Evolutionary conservation across 495 filamentous ascomycete species (phyloP).

Genomic region (Sordaria brevicollis): DNA sequence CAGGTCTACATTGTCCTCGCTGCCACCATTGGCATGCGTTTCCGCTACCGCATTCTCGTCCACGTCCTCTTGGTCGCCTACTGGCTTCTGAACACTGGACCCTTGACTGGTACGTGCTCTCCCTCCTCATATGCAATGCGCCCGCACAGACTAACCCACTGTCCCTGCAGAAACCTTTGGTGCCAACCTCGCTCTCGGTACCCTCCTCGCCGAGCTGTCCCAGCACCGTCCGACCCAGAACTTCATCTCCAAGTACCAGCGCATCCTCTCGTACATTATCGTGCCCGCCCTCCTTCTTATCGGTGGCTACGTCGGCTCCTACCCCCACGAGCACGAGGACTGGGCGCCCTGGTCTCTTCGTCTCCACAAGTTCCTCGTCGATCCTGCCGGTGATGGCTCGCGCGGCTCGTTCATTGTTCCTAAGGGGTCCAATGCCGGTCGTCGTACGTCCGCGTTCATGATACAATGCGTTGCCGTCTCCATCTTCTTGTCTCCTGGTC

Average conservation of each 20-base stretch:
- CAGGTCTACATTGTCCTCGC: slow-evolving; percentile 48
- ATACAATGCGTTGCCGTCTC: slow-evolving; percentile 42
- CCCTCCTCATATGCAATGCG: background rate
- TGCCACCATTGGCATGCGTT: slow-evolving; percentile 47
- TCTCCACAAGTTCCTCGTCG: slow-evolving; percentile 26
- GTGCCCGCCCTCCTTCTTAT: slow-evolving; percentile 31
- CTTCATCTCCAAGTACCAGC: slow-evolving; percentile 37
- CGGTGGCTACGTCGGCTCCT: slow-evolving; percentile 48
- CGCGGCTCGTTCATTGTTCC: slow-evolving; percentile 46
- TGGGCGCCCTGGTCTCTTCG: slow-evolving; percentile 46
- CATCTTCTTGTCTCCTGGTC: slow-evolving; percentile 45
- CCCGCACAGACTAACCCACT: slow-evolving; percentile 2
- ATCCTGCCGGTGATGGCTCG: slow-evolving; percentile 12
- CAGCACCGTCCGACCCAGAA: slow-evolving; percentile 42
- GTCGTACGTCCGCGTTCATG: slow-evolving; percentile 41
- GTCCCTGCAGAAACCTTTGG: slow-evolving; percentile 38
- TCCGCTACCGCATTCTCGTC: slow-evolving; percentile 44
- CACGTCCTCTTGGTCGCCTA: slow-evolving; percentile 41
- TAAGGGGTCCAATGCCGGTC: slow-evolving; percentile 38
- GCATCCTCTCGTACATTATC: slow-evolving; percentile 34
- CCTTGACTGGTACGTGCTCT: slow-evolving; percentile 18
- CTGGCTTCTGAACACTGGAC: slow-evolving; percentile 36
- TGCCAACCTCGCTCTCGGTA: slow-evolving; percentile 52
- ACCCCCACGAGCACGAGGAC: slow-evolving; percentile 49
- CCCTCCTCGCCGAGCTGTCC: slow-evolving; percentile 50